These are phyloP conservation scores for Calendula officinalis DNA, from an alignment of 129 eudicot genomes.

Conservation along the genomic window DNA sequence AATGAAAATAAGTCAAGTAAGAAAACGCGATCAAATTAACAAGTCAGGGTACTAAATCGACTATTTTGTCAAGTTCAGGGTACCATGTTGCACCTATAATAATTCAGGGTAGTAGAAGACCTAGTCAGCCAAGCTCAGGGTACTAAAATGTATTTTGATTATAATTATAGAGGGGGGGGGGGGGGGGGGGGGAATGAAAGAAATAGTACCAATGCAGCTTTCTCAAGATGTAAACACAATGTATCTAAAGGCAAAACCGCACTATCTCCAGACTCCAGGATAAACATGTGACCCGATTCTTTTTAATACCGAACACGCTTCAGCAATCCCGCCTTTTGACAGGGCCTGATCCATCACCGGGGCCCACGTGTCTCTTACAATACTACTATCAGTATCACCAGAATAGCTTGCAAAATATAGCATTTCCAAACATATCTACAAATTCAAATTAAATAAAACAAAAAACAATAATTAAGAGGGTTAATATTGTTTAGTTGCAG, in stretches of 20 bases:
- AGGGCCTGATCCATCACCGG: conserved; percentile 94
- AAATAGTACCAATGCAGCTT: conserved; percentile 74
- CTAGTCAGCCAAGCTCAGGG: too few species aligned
- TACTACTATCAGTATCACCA: conserved; percentile 93
- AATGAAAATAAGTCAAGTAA: too few species aligned
- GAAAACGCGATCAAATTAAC: too few species aligned
- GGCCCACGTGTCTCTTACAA: conserved; percentile 90
- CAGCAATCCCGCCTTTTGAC: conserved; percentile 80
- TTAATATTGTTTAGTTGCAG: too few species aligned
- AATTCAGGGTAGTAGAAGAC: too few species aligned
- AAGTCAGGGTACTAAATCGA: too few species aligned
- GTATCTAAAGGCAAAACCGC: conserved; percentile 82
- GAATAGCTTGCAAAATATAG: conserved; percentile 90
- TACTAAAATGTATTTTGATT: too few species aligned
- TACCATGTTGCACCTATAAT: too few species aligned
- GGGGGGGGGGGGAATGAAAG: too few species aligned
- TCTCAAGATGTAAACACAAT: conserved; percentile 91
- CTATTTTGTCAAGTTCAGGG: too few species aligned
- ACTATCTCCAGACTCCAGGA: conserved; percentile 98
- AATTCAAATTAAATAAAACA: background rate
- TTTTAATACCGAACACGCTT: conserved; percentile 83
- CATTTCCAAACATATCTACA: conserved; percentile 90
- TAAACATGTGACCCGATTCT: conserved; percentile 86
- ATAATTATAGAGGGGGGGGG: too few species aligned
- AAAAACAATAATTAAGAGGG: background rate